Conservation (phyloP, 805 yeast genomes). For the Metschnikowia orientalis region DNA sequence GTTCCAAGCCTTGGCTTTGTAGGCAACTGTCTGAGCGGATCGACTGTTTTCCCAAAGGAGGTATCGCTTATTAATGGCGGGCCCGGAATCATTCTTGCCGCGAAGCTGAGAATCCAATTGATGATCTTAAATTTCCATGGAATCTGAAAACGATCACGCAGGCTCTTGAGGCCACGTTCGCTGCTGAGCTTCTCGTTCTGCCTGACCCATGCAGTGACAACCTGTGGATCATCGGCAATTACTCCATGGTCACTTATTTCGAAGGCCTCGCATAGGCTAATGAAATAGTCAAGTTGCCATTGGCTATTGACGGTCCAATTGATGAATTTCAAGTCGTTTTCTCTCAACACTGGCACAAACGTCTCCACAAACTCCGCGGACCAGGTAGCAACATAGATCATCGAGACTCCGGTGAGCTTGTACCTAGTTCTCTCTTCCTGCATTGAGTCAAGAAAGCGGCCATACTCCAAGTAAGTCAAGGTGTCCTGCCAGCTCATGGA, state of each 20-base stretch:
- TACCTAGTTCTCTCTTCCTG: constrained; percentile 17
- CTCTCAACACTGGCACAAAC: constrained; percentile 34
- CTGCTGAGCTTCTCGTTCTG: too few species aligned
- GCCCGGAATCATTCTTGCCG: constrained; percentile 4
- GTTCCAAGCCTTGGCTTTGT: constrained; percentile 7
- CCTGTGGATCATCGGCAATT: constrained; percentile 34
- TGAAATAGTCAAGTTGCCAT: constrained; percentile 34
- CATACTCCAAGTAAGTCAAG: constrained; percentile 31
- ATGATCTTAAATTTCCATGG: constrained; percentile 6
- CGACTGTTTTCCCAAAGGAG: constrained; percentile 11
- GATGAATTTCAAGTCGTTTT: constrained; percentile 29
- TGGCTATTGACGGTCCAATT: constrained; percentile 39
- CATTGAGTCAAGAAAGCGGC: constrained; percentile 28
- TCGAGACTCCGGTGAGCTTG: constrained; percentile 33
- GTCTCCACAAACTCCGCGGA: constrained; percentile 28
- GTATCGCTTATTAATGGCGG: constrained; percentile 1
- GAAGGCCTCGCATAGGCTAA: constrained; percentile 22
- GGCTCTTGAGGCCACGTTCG: too few species aligned
- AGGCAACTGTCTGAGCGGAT: constrained; percentile 8
- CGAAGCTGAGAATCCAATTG: constrained; percentile 6
- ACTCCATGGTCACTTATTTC: constrained; percentile 31
- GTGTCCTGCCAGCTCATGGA: constrained; percentile 33
- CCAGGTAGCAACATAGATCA: constrained; percentile 38
- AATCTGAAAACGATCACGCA: constrained; percentile 1
- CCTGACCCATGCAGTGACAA: too few species aligned